Conservation (phyloP, 1,139 yeast species). For the Geotrichum candidum region DNA sequence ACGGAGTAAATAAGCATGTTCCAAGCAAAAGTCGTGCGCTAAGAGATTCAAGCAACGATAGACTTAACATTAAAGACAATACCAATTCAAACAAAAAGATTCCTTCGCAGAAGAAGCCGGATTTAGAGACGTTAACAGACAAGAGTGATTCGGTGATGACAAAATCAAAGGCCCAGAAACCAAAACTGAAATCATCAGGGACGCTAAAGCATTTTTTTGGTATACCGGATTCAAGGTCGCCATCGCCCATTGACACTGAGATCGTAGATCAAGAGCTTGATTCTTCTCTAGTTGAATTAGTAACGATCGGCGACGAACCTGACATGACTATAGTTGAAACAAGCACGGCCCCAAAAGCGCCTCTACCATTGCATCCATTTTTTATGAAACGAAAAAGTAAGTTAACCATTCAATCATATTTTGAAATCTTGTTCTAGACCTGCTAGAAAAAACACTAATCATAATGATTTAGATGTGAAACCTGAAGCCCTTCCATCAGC, state of each 20-base stretch:
- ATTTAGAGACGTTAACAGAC: background rate
- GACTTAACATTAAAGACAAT: background rate
- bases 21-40: background rate
- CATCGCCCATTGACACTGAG: background rate
- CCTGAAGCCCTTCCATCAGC: background rate
- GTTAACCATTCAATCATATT: background rate
- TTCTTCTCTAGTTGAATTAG: slow-evolving; percentile 17
- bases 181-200: background rate
- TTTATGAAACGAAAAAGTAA: slow-evolving; percentile 1
- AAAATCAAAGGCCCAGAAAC: background rate
- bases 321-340: background rate
- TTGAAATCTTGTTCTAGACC: background rate
- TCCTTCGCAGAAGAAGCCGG: background rate
- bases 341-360: background rate
- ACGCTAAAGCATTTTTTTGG: background rate
- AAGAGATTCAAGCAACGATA: background rate
- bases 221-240: background rate
- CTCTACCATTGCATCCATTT: background rate
- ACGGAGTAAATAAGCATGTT: background rate
- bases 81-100: background rate
- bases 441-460: background rate
- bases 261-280: slow-evolving; percentile 17
- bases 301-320: background rate
- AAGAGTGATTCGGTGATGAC: background rate
- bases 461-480: background rate